Percentiles rank a stretch among this genome's conserved stretches.
phyloP scores from a whole-genome alignment of 1,284 basidiomycete genomes.

The Pseudozyma sp. region DNA sequence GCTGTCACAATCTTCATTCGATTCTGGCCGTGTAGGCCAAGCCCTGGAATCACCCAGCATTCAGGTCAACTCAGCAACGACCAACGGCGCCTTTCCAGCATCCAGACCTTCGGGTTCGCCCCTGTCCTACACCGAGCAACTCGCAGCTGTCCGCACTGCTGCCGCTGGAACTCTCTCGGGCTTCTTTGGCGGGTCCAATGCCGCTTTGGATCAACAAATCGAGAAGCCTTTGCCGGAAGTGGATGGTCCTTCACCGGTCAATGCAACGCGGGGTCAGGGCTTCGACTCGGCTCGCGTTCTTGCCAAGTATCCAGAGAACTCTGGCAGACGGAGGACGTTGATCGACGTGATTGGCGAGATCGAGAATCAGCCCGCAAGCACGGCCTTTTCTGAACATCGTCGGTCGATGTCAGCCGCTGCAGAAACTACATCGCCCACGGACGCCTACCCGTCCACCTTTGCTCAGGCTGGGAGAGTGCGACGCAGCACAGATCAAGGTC shows the following conservation, averaged over 20 bases:
- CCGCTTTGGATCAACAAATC: conserved; percentile 29
- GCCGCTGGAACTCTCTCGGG: conserved; percentile 40
- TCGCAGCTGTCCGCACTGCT: conserved; percentile 41
- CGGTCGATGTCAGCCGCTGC: conserved; percentile 31
- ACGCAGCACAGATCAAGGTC: conserved; percentile 35
- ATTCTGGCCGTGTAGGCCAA: conserved; percentile 14
- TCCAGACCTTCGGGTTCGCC: conserved; percentile 28
- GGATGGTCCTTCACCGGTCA: conserved; percentile 32
- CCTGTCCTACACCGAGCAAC: conserved; percentile 37
- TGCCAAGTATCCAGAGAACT: conserved; percentile 14
- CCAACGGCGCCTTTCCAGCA: conserved; percentile 26
- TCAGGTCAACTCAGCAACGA: conserved; percentile 10
- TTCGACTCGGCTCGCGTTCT: conserved; percentile 44
- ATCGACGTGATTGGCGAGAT: conserved; percentile 50
- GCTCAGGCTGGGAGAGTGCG: conserved; percentile 13
- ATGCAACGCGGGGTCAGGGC: conserved; percentile 39
- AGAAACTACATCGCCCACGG: conserved; percentile 17
- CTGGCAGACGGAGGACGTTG: conserved; percentile 28
- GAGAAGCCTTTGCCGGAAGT: conserved; percentile 11
- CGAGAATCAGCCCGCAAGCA: conserved; percentile 21
- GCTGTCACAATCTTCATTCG: conserved; percentile 17
- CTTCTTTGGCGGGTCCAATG: conserved; percentile 33
- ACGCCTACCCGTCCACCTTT: conserved; percentile 15
- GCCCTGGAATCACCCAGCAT: conserved; percentile 30
- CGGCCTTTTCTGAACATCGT: conserved; percentile 22